phyloP scores from a whole-genome alignment of 1,284 basidiomycete genomes.

The Ceratobasidium sp. region DNA sequence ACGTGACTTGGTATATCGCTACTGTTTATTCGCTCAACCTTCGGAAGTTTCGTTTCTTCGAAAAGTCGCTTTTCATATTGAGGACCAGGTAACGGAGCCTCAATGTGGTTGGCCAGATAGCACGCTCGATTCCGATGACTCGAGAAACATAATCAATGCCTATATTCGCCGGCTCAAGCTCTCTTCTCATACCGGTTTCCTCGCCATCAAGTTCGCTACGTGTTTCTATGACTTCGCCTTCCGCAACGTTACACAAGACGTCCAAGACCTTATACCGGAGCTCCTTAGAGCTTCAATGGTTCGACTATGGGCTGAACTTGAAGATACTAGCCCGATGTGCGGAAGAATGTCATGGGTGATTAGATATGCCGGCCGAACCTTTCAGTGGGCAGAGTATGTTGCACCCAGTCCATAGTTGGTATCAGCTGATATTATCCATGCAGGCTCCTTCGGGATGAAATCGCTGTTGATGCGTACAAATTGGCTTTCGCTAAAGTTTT shows the following conservation, averaged over 20 bases:
- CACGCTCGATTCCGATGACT: neutral
- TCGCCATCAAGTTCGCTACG: neutral
- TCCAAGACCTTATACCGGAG: conserved; percentile 11
- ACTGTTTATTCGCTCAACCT: neutral
- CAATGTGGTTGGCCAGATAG: neutral
- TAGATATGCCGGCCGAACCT: neutral
- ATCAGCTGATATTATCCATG: neutral
- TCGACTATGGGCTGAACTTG: neutral
- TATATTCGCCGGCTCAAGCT: neutral
- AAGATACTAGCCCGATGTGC: neutral
- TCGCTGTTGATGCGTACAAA: neutral
- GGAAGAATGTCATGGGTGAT: neutral
- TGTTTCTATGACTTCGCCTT: neutral
- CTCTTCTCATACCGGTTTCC: neutral
- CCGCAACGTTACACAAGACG: neutral
- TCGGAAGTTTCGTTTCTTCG: neutral
- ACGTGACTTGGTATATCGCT: neutral
- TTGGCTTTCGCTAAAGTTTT: neutral
- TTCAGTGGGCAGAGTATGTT: neutral
- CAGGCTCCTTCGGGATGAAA: neutral
- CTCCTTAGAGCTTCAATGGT: neutral
- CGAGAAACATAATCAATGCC: neutral
- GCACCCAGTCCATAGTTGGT: neutral
- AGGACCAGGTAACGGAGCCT: neutral
- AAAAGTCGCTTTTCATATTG: neutral